A percentile compares a stretch with the other conserved stretches of the same genome.
These are phyloP conservation scores for Astraeus odoratus DNA, from an alignment of 768 basidiomycete species.

Conservation along the genomic window DNA sequence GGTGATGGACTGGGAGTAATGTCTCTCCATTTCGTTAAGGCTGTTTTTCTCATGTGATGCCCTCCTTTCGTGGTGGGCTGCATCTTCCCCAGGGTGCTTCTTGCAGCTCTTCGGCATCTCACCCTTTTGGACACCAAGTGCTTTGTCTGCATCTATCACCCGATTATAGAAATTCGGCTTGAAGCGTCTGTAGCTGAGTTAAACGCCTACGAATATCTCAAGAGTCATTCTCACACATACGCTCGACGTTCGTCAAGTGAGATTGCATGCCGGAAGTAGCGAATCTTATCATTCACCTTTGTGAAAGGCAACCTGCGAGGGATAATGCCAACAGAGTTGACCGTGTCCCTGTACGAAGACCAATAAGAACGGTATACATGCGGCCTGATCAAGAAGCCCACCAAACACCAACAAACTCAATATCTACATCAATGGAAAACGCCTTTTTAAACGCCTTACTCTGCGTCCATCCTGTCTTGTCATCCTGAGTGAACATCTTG, in stretches of 20 bases:
- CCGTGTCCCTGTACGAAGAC: conserved; percentile 53
- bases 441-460: conserved; percentile 66
- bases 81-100: neutral
- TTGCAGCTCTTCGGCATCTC: neutral
- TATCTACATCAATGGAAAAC: conserved; percentile 65
- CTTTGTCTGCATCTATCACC: neutral
- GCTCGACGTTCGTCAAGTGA: conserved; percentile 55
- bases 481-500: conserved; percentile 55
- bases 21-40: conserved; percentile 33
- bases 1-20: conserved; percentile 29
- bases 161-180: neutral
- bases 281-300: conserved; percentile 50
- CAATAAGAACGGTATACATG: neutral
- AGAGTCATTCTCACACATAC: neutral
- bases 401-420: conserved; percentile 75
- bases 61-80: neutral
- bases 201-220: conserved; percentile 3
- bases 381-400: conserved; percentile 21
- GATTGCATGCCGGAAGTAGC: conserved; percentile 63
- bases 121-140: neutral
- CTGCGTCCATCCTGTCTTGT: conserved; percentile 54
- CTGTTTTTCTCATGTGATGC: conserved; percentile 4
- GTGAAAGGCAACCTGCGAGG: conserved; percentile 64
- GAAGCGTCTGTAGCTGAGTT: neutral
- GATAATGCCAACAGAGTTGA: conserved; percentile 60